Base-by-base conservation (phyloP, 2,329 filamentous ascomycete species). In the Colletotrichum truncatum region DNA sequence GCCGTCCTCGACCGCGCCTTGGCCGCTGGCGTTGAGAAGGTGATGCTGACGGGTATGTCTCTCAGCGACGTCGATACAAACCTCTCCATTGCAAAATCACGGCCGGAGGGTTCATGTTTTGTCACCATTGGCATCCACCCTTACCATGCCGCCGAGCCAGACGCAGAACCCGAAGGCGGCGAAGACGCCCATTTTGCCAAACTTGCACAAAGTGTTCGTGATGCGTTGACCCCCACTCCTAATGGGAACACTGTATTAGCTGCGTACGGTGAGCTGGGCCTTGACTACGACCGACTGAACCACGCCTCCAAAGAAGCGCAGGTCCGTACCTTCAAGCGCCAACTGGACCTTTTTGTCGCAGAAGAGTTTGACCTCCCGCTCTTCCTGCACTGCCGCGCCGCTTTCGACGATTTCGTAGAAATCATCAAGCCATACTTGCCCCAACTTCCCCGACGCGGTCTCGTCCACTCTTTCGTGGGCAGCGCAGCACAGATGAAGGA, bases 121-220 rank as follows among this genome's bases (percentile, higher is more conserved):
- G 71, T 83, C 60, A 85, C 83, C 2, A 74, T 85, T 9, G 83
- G 84, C 1, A 76, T 85, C 4, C 84, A 85, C 61, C 83, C 83
- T 0, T 85, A 86, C 59, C 81, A 86, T 49, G 83, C 81, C 0
- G 70, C 70, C 0, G 81, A 84, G 60, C 77, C 82, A 1, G 79
- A 80, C 6, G 71, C 64, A 1, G 62, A 55, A 2, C 68, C 53
- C 12, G 60, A 69, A 8, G 71, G 71, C 21, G 71, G 72, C 3
- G 66, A 71, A 48, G 45, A 69, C 9, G 66, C 4, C 1, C 68
- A 68, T 51, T 74, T 61, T 55, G 71, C 64, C 5, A 70, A 75
- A 16, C 66, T 80, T 5, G 70, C 67, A 0, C 66, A 71, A 2
- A 52, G 53, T 0, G 69, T 77, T 2, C 56, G 55, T 5, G 68